Percentiles rank a stretch among this genome's conserved stretches.
Conservation (phyloP, 345 rosid genomes). For the Cardamine chenopodiifolia region DNA sequence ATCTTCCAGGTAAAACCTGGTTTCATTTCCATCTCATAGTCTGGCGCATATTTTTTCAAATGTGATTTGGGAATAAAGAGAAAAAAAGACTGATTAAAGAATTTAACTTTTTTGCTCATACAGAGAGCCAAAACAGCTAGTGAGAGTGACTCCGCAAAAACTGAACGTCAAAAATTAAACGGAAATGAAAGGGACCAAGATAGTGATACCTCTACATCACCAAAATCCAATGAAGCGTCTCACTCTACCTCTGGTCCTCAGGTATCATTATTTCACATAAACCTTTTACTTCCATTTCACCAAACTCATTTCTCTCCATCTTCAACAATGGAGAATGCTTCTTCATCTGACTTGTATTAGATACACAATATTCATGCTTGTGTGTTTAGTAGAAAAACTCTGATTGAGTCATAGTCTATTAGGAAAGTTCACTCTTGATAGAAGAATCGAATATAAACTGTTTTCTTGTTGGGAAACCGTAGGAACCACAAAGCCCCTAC, state of each 20-base stretch:
- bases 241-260: conserved; percentile 48
- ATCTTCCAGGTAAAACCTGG: conserved; percentile 73
- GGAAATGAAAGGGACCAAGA: conserved; percentile 54
- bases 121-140: conserved; percentile 71
- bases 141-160: conserved; percentile 54
- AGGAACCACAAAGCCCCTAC: conserved; percentile 63
- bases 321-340: conserved; percentile 10
- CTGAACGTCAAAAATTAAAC: conserved; percentile 50
- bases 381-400: not conserved
- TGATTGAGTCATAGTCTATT: not conserved
- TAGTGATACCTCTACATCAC: conserved; percentile 52
- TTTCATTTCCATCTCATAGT: not conserved
- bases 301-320: not conserved
- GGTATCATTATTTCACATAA: conserved; percentile 51
- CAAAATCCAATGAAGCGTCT: conserved; percentile 54
- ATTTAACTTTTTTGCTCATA: conserved; percentile 22
- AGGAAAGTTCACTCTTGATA: not conserved
- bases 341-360: conserved; percentile 20
- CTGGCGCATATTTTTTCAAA: not conserved
- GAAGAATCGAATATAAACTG: not conserved
- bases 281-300: conserved; percentile 1
- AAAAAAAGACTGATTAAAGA: not conserved
- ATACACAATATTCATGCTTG: conserved; percentile 12
- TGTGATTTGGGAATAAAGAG: not conserved
- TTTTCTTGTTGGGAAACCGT: conserved; percentile 19